A percentile compares a stretch with the other conserved stretches of the same genome.
Evolutionary conservation across 257 asterid species (phyloP).

Genomic region (Linderniella brevidens): DNA sequence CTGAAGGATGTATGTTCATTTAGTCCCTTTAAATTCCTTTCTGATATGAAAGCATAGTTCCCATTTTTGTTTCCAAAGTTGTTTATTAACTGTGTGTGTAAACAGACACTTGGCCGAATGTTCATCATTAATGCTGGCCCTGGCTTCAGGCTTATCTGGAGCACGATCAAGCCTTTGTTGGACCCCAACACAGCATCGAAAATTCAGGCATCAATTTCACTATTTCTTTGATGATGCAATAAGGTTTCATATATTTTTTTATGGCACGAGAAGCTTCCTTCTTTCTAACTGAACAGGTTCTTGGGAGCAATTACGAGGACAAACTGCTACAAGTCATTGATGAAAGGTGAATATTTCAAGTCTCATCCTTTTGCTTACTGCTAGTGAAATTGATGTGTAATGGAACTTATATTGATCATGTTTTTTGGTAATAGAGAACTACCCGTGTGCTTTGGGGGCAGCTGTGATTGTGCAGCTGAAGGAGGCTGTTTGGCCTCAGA

Average conservation of each 20-base stretch:
- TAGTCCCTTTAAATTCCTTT: not conserved
- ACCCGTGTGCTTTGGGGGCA: slow-evolving; percentile 36
- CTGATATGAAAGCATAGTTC: not conserved
- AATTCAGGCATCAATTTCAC: slow-evolving; percentile 16
- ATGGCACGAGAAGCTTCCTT: not conserved
- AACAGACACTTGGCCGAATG: slow-evolving; percentile 35
- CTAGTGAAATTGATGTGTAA: not conserved
- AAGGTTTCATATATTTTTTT: no score
- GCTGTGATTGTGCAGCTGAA: slow-evolving; percentile 23
- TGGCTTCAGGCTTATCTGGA: slow-evolving; percentile 38
- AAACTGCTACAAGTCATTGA: slow-evolving; percentile 35
- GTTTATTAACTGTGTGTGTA: not conserved
- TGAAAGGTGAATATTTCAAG: slow-evolving; percentile 21
- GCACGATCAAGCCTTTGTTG: slow-evolving; percentile 27
- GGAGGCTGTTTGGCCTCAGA: slow-evolving; percentile 33
- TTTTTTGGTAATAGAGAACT: slow-evolving; percentile 22
- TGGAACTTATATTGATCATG: not conserved
- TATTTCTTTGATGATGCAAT: not conserved
- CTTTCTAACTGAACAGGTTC: slow-evolving; percentile 17
- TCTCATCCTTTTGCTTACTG: not conserved
- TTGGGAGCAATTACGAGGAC: slow-evolving; percentile 24
- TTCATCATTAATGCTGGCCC: slow-evolving; percentile 41
- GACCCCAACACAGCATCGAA: slow-evolving; percentile 37
- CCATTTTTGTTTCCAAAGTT: not conserved
- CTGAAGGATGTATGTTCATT: slow-evolving; percentile 11